phyloP scores from a whole-genome alignment of 164 flowering plant genomes.

The Vitis rupestris region DNA sequence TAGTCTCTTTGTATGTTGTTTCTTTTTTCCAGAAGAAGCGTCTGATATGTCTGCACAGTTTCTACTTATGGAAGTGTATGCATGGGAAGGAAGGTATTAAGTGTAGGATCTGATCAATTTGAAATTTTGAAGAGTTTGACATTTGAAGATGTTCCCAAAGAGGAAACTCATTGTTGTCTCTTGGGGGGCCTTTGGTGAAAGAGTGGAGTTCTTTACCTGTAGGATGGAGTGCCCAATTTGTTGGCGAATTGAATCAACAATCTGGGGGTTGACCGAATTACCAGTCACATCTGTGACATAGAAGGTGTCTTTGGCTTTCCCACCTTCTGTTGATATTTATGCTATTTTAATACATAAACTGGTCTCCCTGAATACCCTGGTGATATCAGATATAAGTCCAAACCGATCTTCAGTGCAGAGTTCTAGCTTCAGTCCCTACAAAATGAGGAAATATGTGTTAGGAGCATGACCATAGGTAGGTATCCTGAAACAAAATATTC shows the following conservation, averaged over 20 bases:
- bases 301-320: slow-evolving; percentile 71
- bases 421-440: slow-evolving; percentile 80
- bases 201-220: slow-evolving; percentile 43
- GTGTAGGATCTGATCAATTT: slow-evolving; percentile 57
- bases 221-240: slow-evolving; percentile 60
- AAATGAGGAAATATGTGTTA: neutral
- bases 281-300: slow-evolving; percentile 79
- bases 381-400: slow-evolving; percentile 87
- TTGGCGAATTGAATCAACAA: slow-evolving; percentile 57
- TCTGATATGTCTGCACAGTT: slow-evolving; percentile 18
- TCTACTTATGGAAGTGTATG: slow-evolving; percentile 2
- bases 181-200: slow-evolving; percentile 34
- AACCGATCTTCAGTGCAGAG: slow-evolving; percentile 65
- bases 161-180: slow-evolving; percentile 52
- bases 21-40: slow-evolving; percentile 3
- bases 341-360: slow-evolving; percentile 72
- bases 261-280: slow-evolving; percentile 60
- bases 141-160: slow-evolving; percentile 61
- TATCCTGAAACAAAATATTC: neutral
- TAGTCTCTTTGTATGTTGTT: neutral
- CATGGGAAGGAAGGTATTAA: slow-evolving; percentile 6
- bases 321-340: slow-evolving; percentile 63
- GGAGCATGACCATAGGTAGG: neutral
- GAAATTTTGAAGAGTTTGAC: slow-evolving; percentile 44
- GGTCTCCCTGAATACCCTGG: slow-evolving; percentile 82